Conservation (phyloP, 345 rosid species). For the Adansonia digitata region DNA sequence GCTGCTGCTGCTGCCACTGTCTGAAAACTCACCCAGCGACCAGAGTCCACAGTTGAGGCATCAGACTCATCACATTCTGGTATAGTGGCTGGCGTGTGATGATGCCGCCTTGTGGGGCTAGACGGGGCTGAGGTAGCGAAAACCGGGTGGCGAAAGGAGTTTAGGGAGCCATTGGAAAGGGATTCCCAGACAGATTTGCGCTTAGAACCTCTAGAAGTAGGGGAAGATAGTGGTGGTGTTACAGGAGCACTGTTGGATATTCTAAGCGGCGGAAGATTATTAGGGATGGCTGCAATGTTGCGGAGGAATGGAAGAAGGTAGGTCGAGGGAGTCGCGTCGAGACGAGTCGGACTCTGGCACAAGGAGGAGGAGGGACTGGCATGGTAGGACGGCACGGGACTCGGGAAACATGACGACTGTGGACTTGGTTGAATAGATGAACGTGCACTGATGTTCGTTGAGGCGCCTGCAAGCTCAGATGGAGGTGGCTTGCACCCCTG, state of each 20-base stretch:
- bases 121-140: conserved; percentile 73
- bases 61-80: conserved; percentile 35
- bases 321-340: conserved; percentile 45
- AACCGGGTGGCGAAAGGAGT: conserved; percentile 28
- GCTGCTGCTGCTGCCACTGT: conserved; percentile 8
- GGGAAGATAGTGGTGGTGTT: conserved; percentile 96
- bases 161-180: conserved; percentile 42
- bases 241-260: conserved; percentile 96
- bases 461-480: conserved; percentile 35
- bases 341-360: conserved; percentile 67
- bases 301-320: conserved; percentile 73
- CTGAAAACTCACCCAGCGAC: conserved; percentile 56
- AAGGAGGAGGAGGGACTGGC: conserved; percentile 81
- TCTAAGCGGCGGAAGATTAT: conserved; percentile 65
- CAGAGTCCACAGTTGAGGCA: conserved; percentile 74
- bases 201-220: conserved; percentile 44
- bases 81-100: conserved; percentile 71
- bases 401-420: conserved; percentile 69
- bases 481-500: conserved; percentile 79
- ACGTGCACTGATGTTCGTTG: conserved; percentile 54
- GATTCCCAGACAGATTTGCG: conserved; percentile 54
- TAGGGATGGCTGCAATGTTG: conserved; percentile 19
- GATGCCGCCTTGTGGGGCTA: conserved; percentile 77
- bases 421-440: conserved; percentile 82
- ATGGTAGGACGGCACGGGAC: conserved; percentile 90